A percentile compares a stretch with the other conserved stretches of the same genome.
Evolutionary conservation across 768 basidiomycete species (phyloP).

Genomic region (Neoboletus magnificus): DNA sequence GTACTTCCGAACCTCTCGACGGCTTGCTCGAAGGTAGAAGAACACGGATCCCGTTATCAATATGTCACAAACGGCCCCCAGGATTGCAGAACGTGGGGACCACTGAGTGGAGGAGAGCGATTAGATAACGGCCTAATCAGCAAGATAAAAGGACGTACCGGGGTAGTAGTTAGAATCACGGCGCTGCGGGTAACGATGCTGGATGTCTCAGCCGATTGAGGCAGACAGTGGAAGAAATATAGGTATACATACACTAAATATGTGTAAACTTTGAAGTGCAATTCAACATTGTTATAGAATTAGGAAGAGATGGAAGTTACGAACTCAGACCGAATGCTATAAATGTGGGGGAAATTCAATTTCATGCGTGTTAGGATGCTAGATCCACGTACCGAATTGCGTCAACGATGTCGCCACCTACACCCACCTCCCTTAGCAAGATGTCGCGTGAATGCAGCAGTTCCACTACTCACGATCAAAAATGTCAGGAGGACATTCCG

Average conservation of each 20-base stretch:
- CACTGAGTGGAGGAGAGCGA: neutral
- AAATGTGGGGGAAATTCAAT: no score
- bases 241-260: neutral
- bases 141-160: neutral
- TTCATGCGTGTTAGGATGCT: no score
- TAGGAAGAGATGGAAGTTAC: neutral
- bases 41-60: constrained; percentile 18
- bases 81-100: constrained; percentile 27
- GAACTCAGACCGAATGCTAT: constrained; percentile 6
- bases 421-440: neutral
- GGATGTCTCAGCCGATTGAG: neutral
- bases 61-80: constrained; percentile 7
- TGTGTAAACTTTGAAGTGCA: neutral
- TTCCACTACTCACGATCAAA: constrained; percentile 9
- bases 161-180: neutral
- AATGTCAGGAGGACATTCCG: neutral
- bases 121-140: neutral
- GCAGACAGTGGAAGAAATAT: neutral
- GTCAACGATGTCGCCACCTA: neutral
- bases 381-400: constrained; percentile 4
- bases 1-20: constrained; percentile 5
- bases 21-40: constrained; percentile 19
- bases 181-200: neutral
- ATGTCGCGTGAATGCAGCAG: neutral
- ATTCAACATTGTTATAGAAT: neutral